Evolutionary conservation across 2,329 filamentous ascomycete species (phyloP), one percentile per base, ranked within the genome.

Genomic region (Coniochaeta pulveracea): DNA sequence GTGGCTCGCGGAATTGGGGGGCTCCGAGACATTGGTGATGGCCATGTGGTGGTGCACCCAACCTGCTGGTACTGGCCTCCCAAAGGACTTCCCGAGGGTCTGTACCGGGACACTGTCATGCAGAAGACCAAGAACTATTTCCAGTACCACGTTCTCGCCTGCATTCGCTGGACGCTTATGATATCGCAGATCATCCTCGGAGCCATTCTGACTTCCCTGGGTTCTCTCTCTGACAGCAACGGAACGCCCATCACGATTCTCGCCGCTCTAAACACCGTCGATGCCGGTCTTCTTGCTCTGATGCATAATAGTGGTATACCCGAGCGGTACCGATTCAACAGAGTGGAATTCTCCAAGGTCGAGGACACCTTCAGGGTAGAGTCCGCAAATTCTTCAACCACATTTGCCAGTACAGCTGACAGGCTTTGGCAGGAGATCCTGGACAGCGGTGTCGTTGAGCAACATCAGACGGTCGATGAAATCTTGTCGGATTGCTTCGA

Each of bases 281-380:
- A 61, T 25, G 63, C 67, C 6, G 67, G 67, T 2, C 43, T 70
- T 6, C 52, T 72, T 4, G 67, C 64, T 3, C 51, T 71, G 11
- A 43, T 72, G 37, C 65, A 70, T 48, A 71, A 71, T 44, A 69
- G 64, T 37, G 67, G 67, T 2, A 45, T 72, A 12, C 66, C 67
- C 3, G 63, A 69, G 38, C 52, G 66, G 6, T 69, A 69, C 40
- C 57, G 65, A 18, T 60, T 59, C 32, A 57, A 71, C 43, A 60
- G 59, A 41, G 55, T 59, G 18, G 63, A 70, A 43, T 70, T 69
- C 43, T 54, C 56, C 34, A 55, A 60, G 24, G 52, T 70, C 18
- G 65, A 70, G 41, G 63, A 69, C 37, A 55, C 62, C 41, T 55
- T 72, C 43, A 64, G 41, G 44, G 46, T 46, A 26, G 35, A 16